Conservation (phyloP, 768 basidiomycete genomes). For the Suillus decipiens region DNA sequence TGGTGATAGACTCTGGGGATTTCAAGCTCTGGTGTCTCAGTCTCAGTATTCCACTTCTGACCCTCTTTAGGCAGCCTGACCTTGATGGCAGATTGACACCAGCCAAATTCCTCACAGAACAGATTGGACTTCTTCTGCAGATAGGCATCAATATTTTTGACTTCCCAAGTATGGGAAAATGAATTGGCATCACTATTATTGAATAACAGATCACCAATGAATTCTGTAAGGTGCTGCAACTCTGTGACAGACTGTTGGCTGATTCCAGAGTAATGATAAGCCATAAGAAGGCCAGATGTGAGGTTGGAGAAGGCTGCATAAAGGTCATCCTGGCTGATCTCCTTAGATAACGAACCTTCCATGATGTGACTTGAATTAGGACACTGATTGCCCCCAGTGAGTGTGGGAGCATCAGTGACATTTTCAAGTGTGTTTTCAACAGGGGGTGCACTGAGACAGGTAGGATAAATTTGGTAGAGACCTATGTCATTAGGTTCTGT, state of each 20-base stretch:
- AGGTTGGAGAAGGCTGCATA: slow-evolving; percentile 22
- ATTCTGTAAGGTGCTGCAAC: slow-evolving; percentile 27
- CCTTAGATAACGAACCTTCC: not conserved
- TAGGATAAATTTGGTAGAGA: slow-evolving; percentile 12
- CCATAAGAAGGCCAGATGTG: slow-evolving; percentile 29
- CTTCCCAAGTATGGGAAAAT: slow-evolving; percentile 18
- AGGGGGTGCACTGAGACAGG: not conserved
- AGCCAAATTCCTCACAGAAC: slow-evolving; percentile 15
- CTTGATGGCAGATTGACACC: slow-evolving; percentile 26
- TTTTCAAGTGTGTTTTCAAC: not conserved
- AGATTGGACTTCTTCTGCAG: slow-evolving; percentile 12
- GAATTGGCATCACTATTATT: slow-evolving; percentile 18
- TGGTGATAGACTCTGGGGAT: not conserved
- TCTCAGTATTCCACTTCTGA: not conserved
- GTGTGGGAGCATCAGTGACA: slow-evolving; percentile 6
- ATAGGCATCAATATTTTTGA: slow-evolving; percentile 4
- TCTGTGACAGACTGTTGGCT: slow-evolving; percentile 29
- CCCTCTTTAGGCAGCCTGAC: slow-evolving; percentile 9
- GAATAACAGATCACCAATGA: slow-evolving; percentile 28
- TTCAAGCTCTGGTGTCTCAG: slow-evolving; percentile 1
- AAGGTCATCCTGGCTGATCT: not conserved
- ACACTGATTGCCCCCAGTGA: not conserved
- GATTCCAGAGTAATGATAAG: slow-evolving; percentile 33
- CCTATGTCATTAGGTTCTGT: not conserved
- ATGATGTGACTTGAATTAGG: not conserved